phyloP scores from a whole-genome alignment of 2,329 filamentous ascomycete genomes.

The Colletotrichum horii region DNA sequence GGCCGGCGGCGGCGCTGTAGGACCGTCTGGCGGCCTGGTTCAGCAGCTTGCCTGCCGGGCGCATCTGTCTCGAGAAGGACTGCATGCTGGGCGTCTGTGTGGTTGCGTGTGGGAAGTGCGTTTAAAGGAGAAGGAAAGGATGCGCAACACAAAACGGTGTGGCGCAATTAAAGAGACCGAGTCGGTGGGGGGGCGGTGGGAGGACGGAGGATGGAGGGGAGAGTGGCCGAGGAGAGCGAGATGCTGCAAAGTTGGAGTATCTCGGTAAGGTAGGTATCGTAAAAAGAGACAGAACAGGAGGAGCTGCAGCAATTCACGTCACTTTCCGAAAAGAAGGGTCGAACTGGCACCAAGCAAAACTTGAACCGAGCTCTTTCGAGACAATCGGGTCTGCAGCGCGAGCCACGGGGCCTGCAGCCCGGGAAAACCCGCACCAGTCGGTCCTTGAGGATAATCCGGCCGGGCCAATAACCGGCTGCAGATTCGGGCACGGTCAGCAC shows the following conservation, averaged over 20 bases:
- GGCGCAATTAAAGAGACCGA: not conserved
- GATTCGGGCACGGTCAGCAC: not conserved
- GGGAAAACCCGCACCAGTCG: constrained; percentile 24
- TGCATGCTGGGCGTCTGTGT: constrained; percentile 69
- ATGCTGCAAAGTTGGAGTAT: not conserved
- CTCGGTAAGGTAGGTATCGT: not conserved
- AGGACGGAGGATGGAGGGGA: not conserved
- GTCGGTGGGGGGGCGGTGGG: not conserved
- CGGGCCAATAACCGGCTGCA: not conserved
- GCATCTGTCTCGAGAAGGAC: constrained; percentile 75
- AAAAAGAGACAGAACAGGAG: not conserved
- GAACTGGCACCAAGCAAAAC: constrained; percentile 20
- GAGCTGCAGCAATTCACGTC: constrained; percentile 22
- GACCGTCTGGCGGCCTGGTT: constrained; percentile 69
- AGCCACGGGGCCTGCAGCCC: constrained; percentile 19
- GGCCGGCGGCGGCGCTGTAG: constrained; percentile 74
- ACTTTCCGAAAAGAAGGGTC: constrained; percentile 23
- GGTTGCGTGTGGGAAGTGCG: not conserved
- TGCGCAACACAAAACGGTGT: constrained; percentile 6
- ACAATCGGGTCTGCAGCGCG: constrained; percentile 22
- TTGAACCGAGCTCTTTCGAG: constrained; percentile 24
- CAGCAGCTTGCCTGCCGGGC: constrained; percentile 72
- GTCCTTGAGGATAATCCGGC: not conserved
- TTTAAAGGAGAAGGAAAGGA: constrained; percentile 11
- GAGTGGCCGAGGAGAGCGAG: not conserved